Evolutionary conservation across 768 basidiomycete species (phyloP).

Genomic region (Zangia roseola): DNA sequence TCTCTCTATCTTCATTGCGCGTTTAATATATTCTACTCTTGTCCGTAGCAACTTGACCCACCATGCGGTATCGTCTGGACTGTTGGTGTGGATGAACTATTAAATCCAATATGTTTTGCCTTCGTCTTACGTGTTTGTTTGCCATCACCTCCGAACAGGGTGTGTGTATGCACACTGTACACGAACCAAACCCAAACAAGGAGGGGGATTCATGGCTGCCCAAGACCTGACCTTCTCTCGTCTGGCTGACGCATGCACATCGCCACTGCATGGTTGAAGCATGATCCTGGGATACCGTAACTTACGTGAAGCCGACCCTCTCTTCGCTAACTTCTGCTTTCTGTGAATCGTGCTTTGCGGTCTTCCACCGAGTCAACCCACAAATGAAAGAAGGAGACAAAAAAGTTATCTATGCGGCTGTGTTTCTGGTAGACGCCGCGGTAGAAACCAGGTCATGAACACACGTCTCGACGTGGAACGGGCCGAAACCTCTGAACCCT

Average conservation of each 20-base stretch:
- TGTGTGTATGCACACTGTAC: no score
- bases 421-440: slow-evolving; percentile 3
- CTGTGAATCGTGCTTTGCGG: slow-evolving; percentile 8
- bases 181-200: background rate
- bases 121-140: slow-evolving; percentile 19
- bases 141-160: slow-evolving; percentile 1
- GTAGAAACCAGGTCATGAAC: slow-evolving; percentile 1
- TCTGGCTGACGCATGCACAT: slow-evolving; percentile 21
- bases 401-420: no score
- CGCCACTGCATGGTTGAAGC: slow-evolving; percentile 31
- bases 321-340: background rate
- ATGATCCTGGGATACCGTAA: slow-evolving; percentile 30
- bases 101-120: slow-evolving; percentile 6
- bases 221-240: background rate
- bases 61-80: slow-evolving; percentile 15
- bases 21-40: slow-evolving; percentile 15
- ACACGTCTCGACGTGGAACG: slow-evolving; percentile 4
- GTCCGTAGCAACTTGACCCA: slow-evolving; percentile 6
- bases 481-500: no score
- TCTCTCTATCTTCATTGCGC: slow-evolving; percentile 1
- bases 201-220: background rate
- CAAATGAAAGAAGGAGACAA: no score
- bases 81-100: slow-evolving; percentile 16
- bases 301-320: slow-evolving; percentile 20
- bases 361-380: no score